Evolutionary conservation across 2,329 filamentous ascomycete genomes (phyloP).

Genomic region (Akanthomyces uredinophilus): DNA sequence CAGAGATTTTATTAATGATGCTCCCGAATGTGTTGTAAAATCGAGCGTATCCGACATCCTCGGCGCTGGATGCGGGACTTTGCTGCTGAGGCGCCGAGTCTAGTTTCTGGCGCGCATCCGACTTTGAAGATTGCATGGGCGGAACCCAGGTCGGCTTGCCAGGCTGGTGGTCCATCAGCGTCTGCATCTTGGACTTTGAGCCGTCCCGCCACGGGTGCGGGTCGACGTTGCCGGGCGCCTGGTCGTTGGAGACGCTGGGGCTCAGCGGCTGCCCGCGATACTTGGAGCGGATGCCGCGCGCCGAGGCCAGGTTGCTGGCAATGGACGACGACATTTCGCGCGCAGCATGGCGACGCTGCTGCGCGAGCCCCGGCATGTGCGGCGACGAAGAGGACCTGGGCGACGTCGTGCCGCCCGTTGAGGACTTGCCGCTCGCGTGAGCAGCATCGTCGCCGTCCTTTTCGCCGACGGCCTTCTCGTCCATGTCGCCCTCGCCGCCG

Average conservation of each 20-base stretch:
- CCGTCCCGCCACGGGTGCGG: conserved; percentile 47
- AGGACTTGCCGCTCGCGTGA: conserved; percentile 16
- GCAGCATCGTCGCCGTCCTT: conserved; percentile 11
- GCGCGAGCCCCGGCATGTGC: conserved; percentile 29
- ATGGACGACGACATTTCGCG: conserved; percentile 77
- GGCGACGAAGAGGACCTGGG: conserved; percentile 22
- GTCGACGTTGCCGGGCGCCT: conserved; percentile 65
- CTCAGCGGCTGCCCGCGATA: conserved; percentile 63
- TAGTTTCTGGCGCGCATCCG: conserved; percentile 23
- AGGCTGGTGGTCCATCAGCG: conserved; percentile 47
- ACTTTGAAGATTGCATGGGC: conserved; percentile 28
- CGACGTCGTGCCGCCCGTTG: conserved; percentile 21
- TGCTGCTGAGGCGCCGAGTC: conserved; percentile 25
- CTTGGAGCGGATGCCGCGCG: conserved; percentile 68
- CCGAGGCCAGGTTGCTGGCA: conserved; percentile 80
- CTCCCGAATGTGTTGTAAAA: conserved; percentile 92
- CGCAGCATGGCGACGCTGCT: conserved; percentile 48
- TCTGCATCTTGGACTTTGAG: conserved; percentile 50
- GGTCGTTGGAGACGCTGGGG: conserved; percentile 68
- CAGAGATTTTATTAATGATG: conserved; percentile 82
- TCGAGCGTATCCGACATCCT: conserved; percentile 76
- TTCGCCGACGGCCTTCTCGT: conserved; percentile 24
- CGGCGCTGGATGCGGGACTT: conserved; percentile 22
- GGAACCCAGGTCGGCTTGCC: conserved; percentile 51
- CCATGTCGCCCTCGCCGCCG: conserved; percentile 20